phyloP scores from a whole-genome alignment of 1,139 yeast genomes.

The Scheffersomyces illinoinensis region DNA sequence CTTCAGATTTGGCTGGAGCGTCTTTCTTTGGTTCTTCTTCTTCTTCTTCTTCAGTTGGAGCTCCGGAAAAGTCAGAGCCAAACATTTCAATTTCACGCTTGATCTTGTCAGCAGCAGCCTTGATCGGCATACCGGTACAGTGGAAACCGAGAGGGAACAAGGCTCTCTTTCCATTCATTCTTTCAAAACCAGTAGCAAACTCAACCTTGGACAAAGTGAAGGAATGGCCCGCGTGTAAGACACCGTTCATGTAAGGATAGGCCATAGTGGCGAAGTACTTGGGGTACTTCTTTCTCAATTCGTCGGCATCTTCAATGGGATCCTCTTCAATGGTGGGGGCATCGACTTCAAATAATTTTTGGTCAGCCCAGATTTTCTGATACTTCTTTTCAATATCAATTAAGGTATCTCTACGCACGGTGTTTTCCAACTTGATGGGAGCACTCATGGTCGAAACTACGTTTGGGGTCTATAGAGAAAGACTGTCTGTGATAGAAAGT shows the following conservation, averaged over 20 bases:
- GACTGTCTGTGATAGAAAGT: not conserved
- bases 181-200: slow-evolving; percentile 89
- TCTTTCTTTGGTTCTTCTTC: slow-evolving; percentile 40
- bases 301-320: slow-evolving; percentile 62
- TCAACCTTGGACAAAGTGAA: slow-evolving; percentile 95
- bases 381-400: slow-evolving; percentile 88
- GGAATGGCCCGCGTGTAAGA: slow-evolving; percentile 95
- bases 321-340: slow-evolving; percentile 77
- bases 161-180: slow-evolving; percentile 92
- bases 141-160: slow-evolving; percentile 97
- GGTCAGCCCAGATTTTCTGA: slow-evolving; percentile 85
- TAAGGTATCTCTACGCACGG: slow-evolving; percentile 91
- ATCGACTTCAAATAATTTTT: slow-evolving; percentile 79
- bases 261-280: slow-evolving; percentile 95
- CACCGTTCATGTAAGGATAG: slow-evolving; percentile 99
- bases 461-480: not conserved
- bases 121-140: slow-evolving; percentile 99
- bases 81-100: slow-evolving; percentile 89
- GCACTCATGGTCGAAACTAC: slow-evolving; percentile 35
- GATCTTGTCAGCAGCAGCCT: slow-evolving; percentile 94
- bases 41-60: slow-evolving; percentile 58
- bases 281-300: slow-evolving; percentile 76
- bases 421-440: slow-evolving; percentile 49
- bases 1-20: slow-evolving; percentile 54
- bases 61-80: slow-evolving; percentile 79